A percentile compares a stretch with the other conserved stretches of the same genome.
Conservation (phyloP, 2,329 filamentous ascomycete genomes). For the Ascochyta pisi region DNA sequence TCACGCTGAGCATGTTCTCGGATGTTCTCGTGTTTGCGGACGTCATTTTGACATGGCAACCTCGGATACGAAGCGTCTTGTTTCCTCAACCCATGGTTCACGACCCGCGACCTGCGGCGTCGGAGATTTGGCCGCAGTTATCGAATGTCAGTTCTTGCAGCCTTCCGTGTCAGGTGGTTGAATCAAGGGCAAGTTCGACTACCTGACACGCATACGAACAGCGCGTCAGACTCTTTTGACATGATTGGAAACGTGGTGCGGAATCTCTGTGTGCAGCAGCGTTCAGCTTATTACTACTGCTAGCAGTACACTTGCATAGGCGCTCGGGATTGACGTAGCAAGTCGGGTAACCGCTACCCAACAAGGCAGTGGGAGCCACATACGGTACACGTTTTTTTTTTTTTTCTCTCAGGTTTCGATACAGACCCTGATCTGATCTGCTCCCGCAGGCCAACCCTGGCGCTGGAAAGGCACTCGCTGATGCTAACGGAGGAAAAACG, state of each 20-base stretch:
- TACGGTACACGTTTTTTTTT: conserved; percentile 11
- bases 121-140: background rate
- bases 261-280: conserved; percentile 9
- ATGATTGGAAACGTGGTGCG: conserved; percentile 9
- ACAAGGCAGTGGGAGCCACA: background rate
- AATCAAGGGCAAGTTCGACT: background rate
- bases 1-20: background rate
- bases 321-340: conserved; percentile 9
- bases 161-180: background rate
- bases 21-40: background rate
- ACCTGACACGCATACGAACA: background rate
- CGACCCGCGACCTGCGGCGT: background rate
- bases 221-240: background rate
- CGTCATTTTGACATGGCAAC: background rate
- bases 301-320: background rate
- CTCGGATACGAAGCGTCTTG: background rate
- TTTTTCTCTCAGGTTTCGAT: conserved; percentile 6
- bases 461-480: background rate
- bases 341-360: conserved; percentile 6
- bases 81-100: background rate
- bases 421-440: conserved; percentile 12
- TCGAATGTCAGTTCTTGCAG: background rate
- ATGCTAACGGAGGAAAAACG: conserved; percentile 1
- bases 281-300: background rate
- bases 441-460: conserved; percentile 2